These are phyloP conservation scores for Quercus lobata DNA, from an alignment of 331 rosid genomes.

Conservation along the genomic window DNA sequence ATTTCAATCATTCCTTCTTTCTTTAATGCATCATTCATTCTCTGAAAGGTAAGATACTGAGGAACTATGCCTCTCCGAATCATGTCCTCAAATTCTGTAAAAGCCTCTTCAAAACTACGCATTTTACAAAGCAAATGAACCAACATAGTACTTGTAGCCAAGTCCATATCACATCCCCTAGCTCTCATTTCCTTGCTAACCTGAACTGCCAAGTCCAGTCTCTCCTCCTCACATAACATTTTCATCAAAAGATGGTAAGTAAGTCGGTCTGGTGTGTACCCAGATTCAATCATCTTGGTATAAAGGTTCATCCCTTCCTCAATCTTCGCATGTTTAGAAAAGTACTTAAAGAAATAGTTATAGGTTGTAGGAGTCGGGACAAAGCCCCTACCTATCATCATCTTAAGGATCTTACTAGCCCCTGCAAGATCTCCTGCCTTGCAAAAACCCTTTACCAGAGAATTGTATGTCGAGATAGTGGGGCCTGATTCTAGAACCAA, in stretches of 20 bases:
- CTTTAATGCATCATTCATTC: slow-evolving; percentile 51
- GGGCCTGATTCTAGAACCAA: slow-evolving; percentile 72
- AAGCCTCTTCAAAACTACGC: slow-evolving; percentile 72
- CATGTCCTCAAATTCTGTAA: slow-evolving; percentile 70
- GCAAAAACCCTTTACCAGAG: slow-evolving; percentile 78
- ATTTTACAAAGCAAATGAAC: slow-evolving; percentile 71
- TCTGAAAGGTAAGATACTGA: slow-evolving; percentile 79
- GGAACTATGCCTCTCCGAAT: slow-evolving; percentile 76
- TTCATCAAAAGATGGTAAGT: slow-evolving; percentile 86
- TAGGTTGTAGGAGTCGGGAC: slow-evolving; percentile 76
- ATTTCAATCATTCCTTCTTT: slow-evolving; percentile 58
- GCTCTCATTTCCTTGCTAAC: slow-evolving; percentile 80
- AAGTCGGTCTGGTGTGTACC: slow-evolving; percentile 67
- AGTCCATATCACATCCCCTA: slow-evolving; percentile 75
- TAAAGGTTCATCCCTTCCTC: slow-evolving; percentile 90
- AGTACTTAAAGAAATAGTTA: slow-evolving; percentile 80
- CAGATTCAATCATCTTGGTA: slow-evolving; percentile 78
- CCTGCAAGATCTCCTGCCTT: slow-evolving; percentile 79
- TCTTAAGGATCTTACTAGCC: slow-evolving; percentile 83
- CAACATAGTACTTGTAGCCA: slow-evolving; percentile 77
- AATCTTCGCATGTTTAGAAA: slow-evolving; percentile 66
- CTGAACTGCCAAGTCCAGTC: slow-evolving; percentile 68
- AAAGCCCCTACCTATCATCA: slow-evolving; percentile 72
- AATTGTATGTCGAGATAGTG: slow-evolving; percentile 74
- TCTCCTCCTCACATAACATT: slow-evolving; percentile 83